Base-by-base conservation (phyloP, 2,329 filamentous ascomycete genomes). In the Cladophialophora immunda region DNA sequence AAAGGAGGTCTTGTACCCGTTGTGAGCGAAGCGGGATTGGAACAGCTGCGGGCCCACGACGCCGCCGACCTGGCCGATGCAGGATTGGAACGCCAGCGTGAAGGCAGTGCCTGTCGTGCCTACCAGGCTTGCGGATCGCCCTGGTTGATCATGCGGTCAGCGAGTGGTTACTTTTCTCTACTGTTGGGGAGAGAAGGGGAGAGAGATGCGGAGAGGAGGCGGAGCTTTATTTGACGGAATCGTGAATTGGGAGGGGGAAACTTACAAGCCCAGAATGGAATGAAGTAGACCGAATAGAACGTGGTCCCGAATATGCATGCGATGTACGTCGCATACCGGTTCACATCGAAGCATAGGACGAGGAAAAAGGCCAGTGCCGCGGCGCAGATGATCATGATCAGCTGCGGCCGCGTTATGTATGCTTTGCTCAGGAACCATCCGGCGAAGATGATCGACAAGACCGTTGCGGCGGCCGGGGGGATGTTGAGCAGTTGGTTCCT, bases 1-100 rank as follows among this genome's bases (percentile, higher is more conserved):
- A 67, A 84, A 84, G 0, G 79, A 78, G 2, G 78, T 73, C 30
- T 75, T 78, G 69, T 85, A 84, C 25, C 78, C 76, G n/a, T 77
- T 76, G 1, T 81, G 82, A 7, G 81, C 81, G 60, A 81, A 85
- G 41, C 76, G 76, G 34, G 76, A 78, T 45, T 76, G 74, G 69
- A 84, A 85, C 25, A 84, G 78, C 70, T 84, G 82, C 9, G 82
- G 79, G 0, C 81, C 82, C 11, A 84, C 77, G 1, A 81, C 81
- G 17, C 81, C 82, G 3, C 82, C 83, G 19, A 85, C 82, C 67
- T 84, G 82, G 0, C 82, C 82, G 69, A 84, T 83, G 64, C 79
- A 82, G 68, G 84, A 84, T 58, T 83, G 81, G 61, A 84, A 85
- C 0, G 79, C 82, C 62, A 85, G 83, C 1, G 81, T 78, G 71